Base-by-base conservation (phyloP, 106 monocot species). In the Vanilla planifolia region DNA sequence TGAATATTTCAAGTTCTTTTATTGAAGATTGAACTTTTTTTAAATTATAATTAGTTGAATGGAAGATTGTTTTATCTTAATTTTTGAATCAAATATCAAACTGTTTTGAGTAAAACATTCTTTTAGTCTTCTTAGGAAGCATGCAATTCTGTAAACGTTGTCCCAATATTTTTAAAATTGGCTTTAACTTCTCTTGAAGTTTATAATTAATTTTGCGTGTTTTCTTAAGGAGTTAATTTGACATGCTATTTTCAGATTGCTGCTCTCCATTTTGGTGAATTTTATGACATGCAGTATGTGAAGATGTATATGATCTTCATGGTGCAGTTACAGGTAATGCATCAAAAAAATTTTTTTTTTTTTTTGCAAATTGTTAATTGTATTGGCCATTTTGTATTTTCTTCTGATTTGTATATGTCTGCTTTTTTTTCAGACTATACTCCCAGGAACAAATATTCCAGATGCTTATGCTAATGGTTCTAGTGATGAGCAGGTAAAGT, bases 401-500 rank as follows among this genome's bases (percentile, higher is more conserved):
- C 13, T 2, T 29, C 29, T 3, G 23, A 14, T 28, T 33, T 42
- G 23, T 27, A 25, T 39, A 41, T 10, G 14, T 25, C 26, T 25
- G 11, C 16, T 62, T 56, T 58, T 10, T 39, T 43, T 66, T 43
- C 62, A 99, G 98, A 71, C 47, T 69, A 92, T 92, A 62, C 69
- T 99, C 21, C 85, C 92, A 39, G 82, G 81, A 69, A 88, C 88
- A 73, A 89, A 80, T 79, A 99, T 92, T 41, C 85, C 92, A 9
- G 92, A 92, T 61, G 91, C 85, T 19, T 99, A 99, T 80, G 84
- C 88, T 67, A 92, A 80, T 88, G 98, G 98, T 41, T 99, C 98
- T 21, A 85, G 73, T 59, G 92, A 99, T 51, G 98, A 92, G 41
- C 98, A 99, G 82, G 98, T 92, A 58, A 37, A 3, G 0, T 7